These are phyloP conservation scores for Aspergillus ochraceus DNA, from an alignment of 2,329 filamentous ascomycete species.

Conservation along the genomic window DNA sequence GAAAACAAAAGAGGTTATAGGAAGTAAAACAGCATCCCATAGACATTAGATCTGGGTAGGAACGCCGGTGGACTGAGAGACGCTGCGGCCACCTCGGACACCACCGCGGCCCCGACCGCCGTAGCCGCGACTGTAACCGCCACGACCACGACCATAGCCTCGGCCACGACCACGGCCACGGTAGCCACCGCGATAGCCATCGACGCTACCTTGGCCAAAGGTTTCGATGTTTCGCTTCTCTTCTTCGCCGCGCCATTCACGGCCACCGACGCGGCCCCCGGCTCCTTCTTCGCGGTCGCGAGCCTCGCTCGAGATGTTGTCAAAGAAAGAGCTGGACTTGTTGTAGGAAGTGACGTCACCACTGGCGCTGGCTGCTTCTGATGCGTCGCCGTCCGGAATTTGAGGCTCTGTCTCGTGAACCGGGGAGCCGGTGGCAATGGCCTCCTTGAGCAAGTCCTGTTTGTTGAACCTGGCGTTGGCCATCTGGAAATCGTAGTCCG, in stretches of 20 bases:
- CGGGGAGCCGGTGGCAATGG: conserved; percentile 75
- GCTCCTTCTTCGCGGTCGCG: conserved; percentile 79
- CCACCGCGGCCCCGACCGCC: conserved; percentile 39
- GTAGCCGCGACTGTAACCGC: conserved; percentile 48
- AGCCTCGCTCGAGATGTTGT: conserved; percentile 94
- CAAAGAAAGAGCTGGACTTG: conserved; percentile 88
- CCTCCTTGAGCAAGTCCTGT: conserved; percentile 83
- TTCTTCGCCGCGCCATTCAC: conserved; percentile 89
- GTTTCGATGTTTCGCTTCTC: conserved; percentile 96
- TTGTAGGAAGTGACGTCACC: conserved; percentile 66
- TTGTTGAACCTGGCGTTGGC: conserved; percentile 89
- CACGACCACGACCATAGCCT: conserved; percentile 50
- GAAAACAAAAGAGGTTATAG: conserved; percentile 7
- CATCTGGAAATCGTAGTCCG: conserved; percentile 88
- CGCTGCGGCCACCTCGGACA: conserved; percentile 37
- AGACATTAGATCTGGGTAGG: conserved; percentile 32
- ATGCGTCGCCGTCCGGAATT: conserved; percentile 41
- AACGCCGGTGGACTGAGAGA: conserved; percentile 41
- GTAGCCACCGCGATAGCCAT: conserved; percentile 79
- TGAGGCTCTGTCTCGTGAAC: conserved; percentile 54
- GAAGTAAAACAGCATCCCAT: neutral
- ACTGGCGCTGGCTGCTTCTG: conserved; percentile 29
- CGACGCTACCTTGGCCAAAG: conserved; percentile 94
- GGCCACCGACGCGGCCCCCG: conserved; percentile 67
- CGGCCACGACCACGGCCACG: conserved; percentile 62